Evolutionary conservation across 371 early-diverging fungal genomes (phyloP).

Genomic region (Ordospora pajunii): DNA sequence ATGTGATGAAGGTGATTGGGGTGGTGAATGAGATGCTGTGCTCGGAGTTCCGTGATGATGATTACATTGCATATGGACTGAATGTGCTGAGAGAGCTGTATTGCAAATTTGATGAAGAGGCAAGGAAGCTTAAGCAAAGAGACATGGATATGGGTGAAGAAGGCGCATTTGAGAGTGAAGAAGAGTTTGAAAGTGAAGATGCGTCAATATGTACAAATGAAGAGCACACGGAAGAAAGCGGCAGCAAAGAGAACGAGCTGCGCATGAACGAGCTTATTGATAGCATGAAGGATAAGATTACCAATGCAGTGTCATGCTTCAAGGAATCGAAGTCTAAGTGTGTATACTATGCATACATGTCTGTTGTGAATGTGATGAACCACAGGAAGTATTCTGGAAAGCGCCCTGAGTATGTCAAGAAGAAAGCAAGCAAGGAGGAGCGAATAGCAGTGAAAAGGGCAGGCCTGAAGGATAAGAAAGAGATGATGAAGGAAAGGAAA

Average conservation of each 20-base stretch:
- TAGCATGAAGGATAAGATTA: conserved; percentile 14
- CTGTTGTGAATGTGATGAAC: conserved; percentile 34
- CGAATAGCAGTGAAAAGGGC: conserved; percentile 29
- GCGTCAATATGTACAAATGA: too few relatives aligned
- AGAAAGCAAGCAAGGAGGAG: conserved; percentile 52
- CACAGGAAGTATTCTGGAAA: conserved; percentile 19
- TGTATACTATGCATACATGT: conserved; percentile 24
- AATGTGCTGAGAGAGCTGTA: conserved; percentile 46
- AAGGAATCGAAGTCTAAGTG: conserved; percentile 35
- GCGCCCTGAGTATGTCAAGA: conserved; percentile 25
- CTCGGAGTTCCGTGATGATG: conserved; percentile 53
- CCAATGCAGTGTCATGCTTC: conserved; percentile 23
- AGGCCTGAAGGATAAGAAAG: conserved; percentile 12
- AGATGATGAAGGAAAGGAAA: not conserved
- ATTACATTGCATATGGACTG: conserved; percentile 53
- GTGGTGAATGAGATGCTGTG: conserved; percentile 46
- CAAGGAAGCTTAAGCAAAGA: not conserved
- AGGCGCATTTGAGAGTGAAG: conserved; percentile 6
- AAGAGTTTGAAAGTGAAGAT: not conserved
- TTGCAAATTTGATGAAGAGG: conserved; percentile 27
- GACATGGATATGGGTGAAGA: conserved; percentile 11
- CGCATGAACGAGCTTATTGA: not conserved
- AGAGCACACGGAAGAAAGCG: too few relatives aligned
- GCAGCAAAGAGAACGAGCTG: not conserved
- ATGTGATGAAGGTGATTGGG: conserved; percentile 33